Base-by-base conservation (phyloP, 441 rosid species). In the Gossypium gossypioides region DNA sequence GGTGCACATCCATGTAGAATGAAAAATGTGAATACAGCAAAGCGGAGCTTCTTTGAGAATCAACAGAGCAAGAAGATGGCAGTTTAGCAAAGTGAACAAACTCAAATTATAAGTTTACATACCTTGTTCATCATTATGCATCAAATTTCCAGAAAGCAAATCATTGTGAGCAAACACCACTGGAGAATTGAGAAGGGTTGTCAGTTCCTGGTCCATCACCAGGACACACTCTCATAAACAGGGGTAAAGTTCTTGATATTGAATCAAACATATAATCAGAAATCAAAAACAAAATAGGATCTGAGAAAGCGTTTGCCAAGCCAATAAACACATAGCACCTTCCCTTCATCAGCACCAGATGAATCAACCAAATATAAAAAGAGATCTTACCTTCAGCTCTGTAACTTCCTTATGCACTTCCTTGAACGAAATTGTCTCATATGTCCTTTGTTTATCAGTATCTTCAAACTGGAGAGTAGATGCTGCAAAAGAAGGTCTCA, bases 111-210 rank as follows among this genome's bases (percentile, higher is more conserved):
- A 73, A 50, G 58, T 48, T 25, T 9, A 18, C 69, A 58, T 69
- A 92, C 98, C 98, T 87, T 91, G 86, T 58, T 86, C 95, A 9
- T 88, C 98, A 64, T 91, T 92, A 25, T 84, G 77, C 99, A 95
- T 95, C 71, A 95, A 65, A 77, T 95, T 95, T 75, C 99, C 99
- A 8, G 95, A 89, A 46, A 95, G 96, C 80, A 95, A 84, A 86
- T 95, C 99, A 70, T 92, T 95, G 73, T 95, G 99, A 66, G 91
- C 80, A 85, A 89, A 95, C 74, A 95, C 98, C 73, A 92, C 92
- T 0, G 97, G 92, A 72, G 97, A 72, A 56, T 87, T 84, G 72
- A 95, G 89, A 77, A 59, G 78, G 73, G 77, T 84, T 19, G 98
- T 83, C 81, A 95, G 79, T 82, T 91, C 98, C 99, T 95, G 96